phyloP scores from a whole-genome alignment of 441 rosid genomes.

The Pelargonium hybrid region DNA sequence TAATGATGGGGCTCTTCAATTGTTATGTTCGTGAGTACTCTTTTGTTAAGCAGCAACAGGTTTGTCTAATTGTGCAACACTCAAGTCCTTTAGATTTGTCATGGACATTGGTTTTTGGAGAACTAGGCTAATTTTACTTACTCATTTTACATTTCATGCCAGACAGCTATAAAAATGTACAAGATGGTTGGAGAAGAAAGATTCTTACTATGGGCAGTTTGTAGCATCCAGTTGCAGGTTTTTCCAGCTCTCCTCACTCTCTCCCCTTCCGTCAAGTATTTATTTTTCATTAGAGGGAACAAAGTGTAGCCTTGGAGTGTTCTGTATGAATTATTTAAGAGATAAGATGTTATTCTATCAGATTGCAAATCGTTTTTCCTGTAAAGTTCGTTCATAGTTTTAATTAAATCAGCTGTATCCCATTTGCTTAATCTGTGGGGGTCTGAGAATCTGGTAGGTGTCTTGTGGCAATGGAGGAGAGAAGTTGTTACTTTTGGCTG shows the following conservation, averaged over 20 bases:
- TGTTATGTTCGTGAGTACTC: slow-evolving; percentile 93
- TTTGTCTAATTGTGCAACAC: slow-evolving; percentile 21
- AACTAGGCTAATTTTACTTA: slow-evolving; percentile 14
- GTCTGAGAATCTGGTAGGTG: slow-evolving; percentile 40
- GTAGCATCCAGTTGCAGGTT: slow-evolving; percentile 99
- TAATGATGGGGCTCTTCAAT: slow-evolving; percentile 96
- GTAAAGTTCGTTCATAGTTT: slow-evolving; percentile 1
- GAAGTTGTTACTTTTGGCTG: slow-evolving; percentile 77
- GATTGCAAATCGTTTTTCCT: background rate
- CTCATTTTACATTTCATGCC: slow-evolving; percentile 29
- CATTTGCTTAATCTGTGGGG: slow-evolving; percentile 14
- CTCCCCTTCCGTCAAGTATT: background rate
- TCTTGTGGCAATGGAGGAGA: slow-evolving; percentile 79
- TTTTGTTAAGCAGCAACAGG: slow-evolving; percentile 97
- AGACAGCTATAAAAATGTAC: slow-evolving; percentile 98
- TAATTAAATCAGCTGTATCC: slow-evolving; percentile 5
- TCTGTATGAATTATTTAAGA: background rate
- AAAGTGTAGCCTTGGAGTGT: background rate
- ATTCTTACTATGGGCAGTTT: slow-evolving; percentile 96
- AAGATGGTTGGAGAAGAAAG: slow-evolving; percentile 89
- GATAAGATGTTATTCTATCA: background rate
- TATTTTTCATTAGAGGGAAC: background rate
- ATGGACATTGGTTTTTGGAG: slow-evolving; percentile 3
- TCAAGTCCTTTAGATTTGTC: slow-evolving; percentile 1
- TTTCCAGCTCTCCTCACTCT: slow-evolving; percentile 4